Percentiles rank a stretch among this genome's conserved stretches.
Evolutionary conservation across 306 rosid species (phyloP).

Genomic region (Prunus mume): DNA sequence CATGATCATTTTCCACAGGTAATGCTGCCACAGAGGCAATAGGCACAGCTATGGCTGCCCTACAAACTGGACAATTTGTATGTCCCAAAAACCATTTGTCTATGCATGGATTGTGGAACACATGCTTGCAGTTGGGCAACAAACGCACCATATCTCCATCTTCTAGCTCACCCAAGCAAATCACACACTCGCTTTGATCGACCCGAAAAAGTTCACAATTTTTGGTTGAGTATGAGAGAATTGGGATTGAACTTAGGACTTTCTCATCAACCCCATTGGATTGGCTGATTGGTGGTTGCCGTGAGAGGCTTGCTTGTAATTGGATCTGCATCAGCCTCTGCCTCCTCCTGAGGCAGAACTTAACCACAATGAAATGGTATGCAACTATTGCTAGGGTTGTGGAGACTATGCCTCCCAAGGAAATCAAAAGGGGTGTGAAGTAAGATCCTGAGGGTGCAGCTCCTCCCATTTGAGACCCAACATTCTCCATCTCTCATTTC

Average conservation of each 20-base stretch:
- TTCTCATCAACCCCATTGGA: constrained; percentile 28
- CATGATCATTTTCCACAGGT: neutral
- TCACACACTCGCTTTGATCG: constrained; percentile 50
- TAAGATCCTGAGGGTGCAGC: constrained; percentile 15
- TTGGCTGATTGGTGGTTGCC: neutral
- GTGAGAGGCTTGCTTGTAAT: neutral
- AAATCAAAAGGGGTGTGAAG: constrained; percentile 40
- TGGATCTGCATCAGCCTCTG: constrained; percentile 12
- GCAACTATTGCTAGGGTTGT: constrained; percentile 27
- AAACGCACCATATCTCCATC: constrained; percentile 36
- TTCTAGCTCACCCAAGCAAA: constrained; percentile 49
- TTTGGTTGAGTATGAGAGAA: constrained; percentile 23
- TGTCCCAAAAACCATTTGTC: constrained; percentile 48
- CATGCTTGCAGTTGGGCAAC: constrained; percentile 49
- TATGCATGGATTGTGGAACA: constrained; percentile 47
- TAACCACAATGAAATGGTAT: constrained; percentile 35
- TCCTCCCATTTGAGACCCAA: neutral
- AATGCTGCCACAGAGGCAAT: neutral
- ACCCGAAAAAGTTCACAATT: neutral
- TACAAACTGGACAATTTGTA: constrained; percentile 50
- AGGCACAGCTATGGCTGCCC: constrained; percentile 21
- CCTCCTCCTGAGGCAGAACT: constrained; percentile 17
- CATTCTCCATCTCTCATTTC: constrained; percentile 18
- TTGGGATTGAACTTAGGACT: constrained; percentile 36
- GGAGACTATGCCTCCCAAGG: constrained; percentile 29